phyloP scores from a whole-genome alignment of 2,329 filamentous ascomycete genomes.

The Arthroderma sp. region DNA sequence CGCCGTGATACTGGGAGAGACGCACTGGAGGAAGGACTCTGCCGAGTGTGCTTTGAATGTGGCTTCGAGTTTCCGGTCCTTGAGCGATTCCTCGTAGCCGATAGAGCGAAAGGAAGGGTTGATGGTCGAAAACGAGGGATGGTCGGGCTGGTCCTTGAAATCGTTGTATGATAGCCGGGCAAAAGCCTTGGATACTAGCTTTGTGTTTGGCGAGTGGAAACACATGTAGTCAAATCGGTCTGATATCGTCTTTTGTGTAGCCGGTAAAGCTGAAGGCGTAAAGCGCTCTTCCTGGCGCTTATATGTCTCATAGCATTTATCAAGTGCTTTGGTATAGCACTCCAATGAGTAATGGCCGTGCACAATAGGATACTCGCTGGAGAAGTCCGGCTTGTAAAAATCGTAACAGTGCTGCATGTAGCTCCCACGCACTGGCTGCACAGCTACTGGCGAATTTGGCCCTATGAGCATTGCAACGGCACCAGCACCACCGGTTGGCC shows the following conservation, averaged over 20 bases:
- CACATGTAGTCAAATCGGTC: constrained; percentile 74
- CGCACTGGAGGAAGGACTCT: constrained; percentile 70
- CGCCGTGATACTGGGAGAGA: constrained; percentile 60
- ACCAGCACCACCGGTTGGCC: constrained; percentile 64
- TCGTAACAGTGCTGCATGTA: constrained; percentile 76
- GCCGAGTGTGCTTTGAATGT: constrained; percentile 73
- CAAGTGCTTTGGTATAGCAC: constrained; percentile 64
- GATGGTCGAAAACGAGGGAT: constrained; percentile 59
- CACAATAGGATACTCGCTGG: constrained; percentile 69
- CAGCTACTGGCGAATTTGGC: constrained; percentile 58
- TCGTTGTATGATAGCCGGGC: constrained; percentile 76
- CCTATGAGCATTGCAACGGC: constrained; percentile 63
- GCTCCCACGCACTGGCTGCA: constrained; percentile 63
- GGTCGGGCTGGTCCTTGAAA: constrained; percentile 58
- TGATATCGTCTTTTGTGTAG: constrained; percentile 19
- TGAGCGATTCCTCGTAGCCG: constrained; percentile 65
- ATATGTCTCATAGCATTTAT: constrained; percentile 69
- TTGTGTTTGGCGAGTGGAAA: constrained; percentile 79
- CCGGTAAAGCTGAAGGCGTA: constrained; percentile 36
- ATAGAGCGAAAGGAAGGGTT: constrained; percentile 64
- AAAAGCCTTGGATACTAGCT: constrained; percentile 75
- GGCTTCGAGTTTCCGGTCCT: constrained; percentile 75
- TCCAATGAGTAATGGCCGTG: constrained; percentile 66
- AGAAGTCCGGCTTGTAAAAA: constrained; percentile 74
- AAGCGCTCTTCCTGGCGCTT: constrained; percentile 57